Conservation (phyloP, 129 eudicot species). For the Glebionis coronaria region DNA sequence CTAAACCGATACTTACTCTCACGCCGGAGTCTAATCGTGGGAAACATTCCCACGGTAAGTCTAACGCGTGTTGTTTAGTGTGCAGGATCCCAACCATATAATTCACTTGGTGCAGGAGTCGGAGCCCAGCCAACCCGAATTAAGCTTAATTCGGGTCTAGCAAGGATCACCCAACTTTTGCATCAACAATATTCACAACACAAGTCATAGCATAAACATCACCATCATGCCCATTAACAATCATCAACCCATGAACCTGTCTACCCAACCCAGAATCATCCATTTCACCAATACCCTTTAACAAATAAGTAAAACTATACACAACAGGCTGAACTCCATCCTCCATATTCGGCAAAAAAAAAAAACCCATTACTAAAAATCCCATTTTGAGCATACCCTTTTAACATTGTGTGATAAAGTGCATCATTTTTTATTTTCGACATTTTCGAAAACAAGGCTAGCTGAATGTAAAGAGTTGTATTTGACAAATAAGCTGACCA, state of each 20-base stretch:
- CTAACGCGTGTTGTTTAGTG: too few relatives aligned
- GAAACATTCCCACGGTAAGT: too few relatives aligned
- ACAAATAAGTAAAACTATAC: constrained; percentile 65
- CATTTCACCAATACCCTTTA: constrained; percentile 70
- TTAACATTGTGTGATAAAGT: constrained; percentile 81
- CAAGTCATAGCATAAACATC: constrained; percentile 75
- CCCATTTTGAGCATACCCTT: constrained; percentile 56
- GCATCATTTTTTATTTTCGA: constrained; percentile 54
- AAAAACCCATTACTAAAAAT: constrained; percentile 37
- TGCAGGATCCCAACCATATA: too few relatives aligned
- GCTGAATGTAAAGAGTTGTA: constrained; percentile 60
- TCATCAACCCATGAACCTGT: constrained; percentile 64
- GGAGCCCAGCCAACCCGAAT: too few relatives aligned
- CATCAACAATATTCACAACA: too few relatives aligned
- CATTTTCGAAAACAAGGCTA: constrained; percentile 68
- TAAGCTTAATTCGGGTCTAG: too few relatives aligned
- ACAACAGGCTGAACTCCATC: constrained; percentile 64
- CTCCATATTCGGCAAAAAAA: constrained; percentile 47
- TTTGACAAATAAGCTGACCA: constrained; percentile 67
- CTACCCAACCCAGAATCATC: constrained; percentile 47
- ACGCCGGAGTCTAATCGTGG: too few relatives aligned
- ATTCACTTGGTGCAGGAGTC: too few relatives aligned
- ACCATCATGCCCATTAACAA: constrained; percentile 53
- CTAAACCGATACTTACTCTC: too few relatives aligned
- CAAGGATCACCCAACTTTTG: too few relatives aligned